Evolutionary conservation across 345 rosid genomes (phyloP).

Genomic region (Physaria fendleri): DNA sequence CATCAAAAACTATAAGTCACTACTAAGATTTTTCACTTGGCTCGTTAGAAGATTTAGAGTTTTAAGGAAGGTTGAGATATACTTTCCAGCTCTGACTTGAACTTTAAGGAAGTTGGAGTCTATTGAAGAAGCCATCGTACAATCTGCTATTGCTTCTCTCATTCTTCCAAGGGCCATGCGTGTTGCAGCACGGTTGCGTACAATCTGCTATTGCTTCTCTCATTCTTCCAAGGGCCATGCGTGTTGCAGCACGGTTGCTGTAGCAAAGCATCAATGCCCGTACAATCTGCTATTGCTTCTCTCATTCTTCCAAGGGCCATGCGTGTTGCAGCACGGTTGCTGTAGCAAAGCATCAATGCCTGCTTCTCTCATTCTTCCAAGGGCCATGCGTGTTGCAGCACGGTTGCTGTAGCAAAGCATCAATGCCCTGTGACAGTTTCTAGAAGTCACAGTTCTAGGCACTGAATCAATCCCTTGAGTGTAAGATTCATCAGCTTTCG

Average conservation of each 20-base stretch:
- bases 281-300: no score
- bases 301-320: conserved; percentile 93
- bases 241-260: no score
- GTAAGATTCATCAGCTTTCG: conserved; percentile 81
- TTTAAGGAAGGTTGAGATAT: conserved; percentile 21
- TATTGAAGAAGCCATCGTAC: conserved; percentile 67
- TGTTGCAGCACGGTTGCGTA: no score
- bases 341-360: conserved; percentile 88
- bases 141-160: conserved; percentile 85
- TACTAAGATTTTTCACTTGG: neutral
- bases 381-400: no score
- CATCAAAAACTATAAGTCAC: neutral
- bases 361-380: no score
- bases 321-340: conserved; percentile 91
- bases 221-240: no score
- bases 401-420: conserved; percentile 97
- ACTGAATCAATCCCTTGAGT: conserved; percentile 69
- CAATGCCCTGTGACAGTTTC: conserved; percentile 76
- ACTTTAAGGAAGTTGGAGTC: conserved; percentile 80
- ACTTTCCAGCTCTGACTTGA: conserved; percentile 94
- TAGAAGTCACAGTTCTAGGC: conserved; percentile 56
- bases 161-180: no score
- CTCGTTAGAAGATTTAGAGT: conserved; percentile 14
- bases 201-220: no score
- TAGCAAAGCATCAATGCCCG: no score